Conservation (phyloP, 257 asterid genomes). For the Perilla frutescens region DNA sequence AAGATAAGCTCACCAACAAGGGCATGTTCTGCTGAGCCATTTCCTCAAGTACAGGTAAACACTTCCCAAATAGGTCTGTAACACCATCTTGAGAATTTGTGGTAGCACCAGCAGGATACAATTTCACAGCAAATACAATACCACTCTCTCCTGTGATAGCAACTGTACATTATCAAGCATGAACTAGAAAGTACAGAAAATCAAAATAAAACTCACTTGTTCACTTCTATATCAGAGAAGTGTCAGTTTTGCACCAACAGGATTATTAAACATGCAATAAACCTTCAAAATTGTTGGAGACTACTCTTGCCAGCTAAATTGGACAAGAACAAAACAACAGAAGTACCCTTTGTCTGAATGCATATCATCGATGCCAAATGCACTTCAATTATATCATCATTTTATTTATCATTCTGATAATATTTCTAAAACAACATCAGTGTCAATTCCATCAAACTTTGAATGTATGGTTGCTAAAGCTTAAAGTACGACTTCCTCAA, state of each 20-base stretch:
- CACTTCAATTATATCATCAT: not conserved
- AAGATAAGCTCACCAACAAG: slow-evolving; percentile 62
- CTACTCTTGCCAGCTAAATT: no score
- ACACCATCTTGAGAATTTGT: slow-evolving; percentile 98
- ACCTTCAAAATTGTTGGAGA: not conserved
- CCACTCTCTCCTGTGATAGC: slow-evolving; percentile 74
- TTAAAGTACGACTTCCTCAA: no score
- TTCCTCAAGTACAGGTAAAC: slow-evolving; percentile 93
- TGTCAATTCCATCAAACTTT: not conserved
- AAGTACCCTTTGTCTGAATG: not conserved
- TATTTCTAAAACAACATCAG: not conserved
- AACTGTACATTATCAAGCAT: slow-evolving; percentile 30
- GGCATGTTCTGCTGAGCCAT: slow-evolving; percentile 91
- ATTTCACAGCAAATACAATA: slow-evolving; percentile 78
- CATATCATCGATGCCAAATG: not conserved
- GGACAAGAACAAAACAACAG: not conserved
- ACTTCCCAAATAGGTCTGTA: slow-evolving; percentile 93
- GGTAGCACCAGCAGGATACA: slow-evolving; percentile 99
- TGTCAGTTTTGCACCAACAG: slow-evolving; percentile 4
- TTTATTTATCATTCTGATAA: not conserved
- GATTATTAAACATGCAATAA: slow-evolving; percentile 4
- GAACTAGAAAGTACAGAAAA: not conserved
- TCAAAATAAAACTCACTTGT: not conserved
- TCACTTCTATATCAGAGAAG: slow-evolving; percentile 2
- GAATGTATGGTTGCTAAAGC: not conserved